These are phyloP conservation scores for Ramaria rubella DNA, from an alignment of 768 basidiomycete genomes.

Conservation along the genomic window DNA sequence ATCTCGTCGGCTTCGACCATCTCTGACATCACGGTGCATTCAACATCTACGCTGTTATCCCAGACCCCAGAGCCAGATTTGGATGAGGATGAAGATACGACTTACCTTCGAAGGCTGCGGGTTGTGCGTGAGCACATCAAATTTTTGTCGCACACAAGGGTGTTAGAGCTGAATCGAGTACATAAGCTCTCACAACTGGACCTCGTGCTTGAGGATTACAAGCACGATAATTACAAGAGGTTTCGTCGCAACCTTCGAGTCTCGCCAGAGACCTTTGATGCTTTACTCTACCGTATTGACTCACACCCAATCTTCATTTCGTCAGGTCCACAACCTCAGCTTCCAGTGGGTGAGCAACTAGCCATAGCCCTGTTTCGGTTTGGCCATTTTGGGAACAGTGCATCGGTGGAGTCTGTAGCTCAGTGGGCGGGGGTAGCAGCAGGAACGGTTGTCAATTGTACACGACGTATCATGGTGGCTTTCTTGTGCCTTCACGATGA, in stretches of 20 bases:
- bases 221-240: conserved; percentile 13
- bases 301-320: conserved; percentile 23
- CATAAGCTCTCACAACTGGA: conserved; percentile 24
- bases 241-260: conserved; percentile 26
- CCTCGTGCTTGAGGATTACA: conserved; percentile 22
- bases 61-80: background rate
- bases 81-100: background rate
- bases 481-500: background rate
- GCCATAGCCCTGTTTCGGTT: conserved; percentile 22
- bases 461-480: conserved; percentile 18
- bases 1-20: background rate
- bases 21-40: background rate
- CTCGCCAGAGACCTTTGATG: conserved; percentile 21
- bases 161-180: background rate
- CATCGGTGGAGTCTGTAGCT: conserved; percentile 19
- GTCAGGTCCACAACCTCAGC: too few relatives aligned
- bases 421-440: conserved; percentile 22
- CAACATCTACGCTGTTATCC: background rate
- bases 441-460: conserved; percentile 19
- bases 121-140: background rate
- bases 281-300: conserved; percentile 15
- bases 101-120: background rate
- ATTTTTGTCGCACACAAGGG: background rate
- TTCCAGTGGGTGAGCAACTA: conserved; percentile 25
- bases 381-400: conserved; percentile 27